Evolutionary conservation across 2,329 filamentous ascomycete genomes (phyloP), one percentile per base, ranked within the genome.

Genomic region (Alternaria angustiovoidea): DNA sequence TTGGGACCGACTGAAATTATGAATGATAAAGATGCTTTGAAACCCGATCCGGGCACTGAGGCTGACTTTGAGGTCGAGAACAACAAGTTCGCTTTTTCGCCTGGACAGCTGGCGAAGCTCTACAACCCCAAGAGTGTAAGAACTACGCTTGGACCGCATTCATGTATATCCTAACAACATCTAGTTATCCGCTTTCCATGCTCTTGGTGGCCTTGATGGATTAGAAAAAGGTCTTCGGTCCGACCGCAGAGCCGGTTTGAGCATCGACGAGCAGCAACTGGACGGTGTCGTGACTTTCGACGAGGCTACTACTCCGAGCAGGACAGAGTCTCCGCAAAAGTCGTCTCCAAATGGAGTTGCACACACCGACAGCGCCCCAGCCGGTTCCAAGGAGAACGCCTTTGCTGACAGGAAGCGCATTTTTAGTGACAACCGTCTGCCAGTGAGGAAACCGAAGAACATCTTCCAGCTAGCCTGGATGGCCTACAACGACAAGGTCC

Each of bases 11-110:
- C 82, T 64, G 80, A 84, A 59, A 84, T 92, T 38, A 85, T 89
- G 69, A 87, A 86, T 44, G 88, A 91, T 64, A 80, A 86, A 44
- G 86, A 89, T 63, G 92, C 92, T 0, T 80, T 97, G 62, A 87
- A 84, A 51, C 91, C 93, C 0, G 92, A 96, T 73, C 89, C 88
- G 1, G 89, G 89, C 7, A 91, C 89, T 7, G 62, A 65, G 75
- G 83, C 81, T 18, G 91, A 94, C 63, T 97, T 96, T 69, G 70
- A 87, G 43, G 85, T 94, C 11, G 85, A 89, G 6, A 72, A 78
- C 55, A 96, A 95, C 75, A 90, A 90, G 0, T 97, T 97, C 72
- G 93, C 92, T 16, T 97, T 93, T 75, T 88, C 89, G 2, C 89
- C 89, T 11, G 93, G 94, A 14, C 89, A 96, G 73, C 83, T 97